These are phyloP conservation scores for Teratosphaeria viscida DNA, from an alignment of 2,329 filamentous ascomycete genomes.

Conservation along the genomic window DNA sequence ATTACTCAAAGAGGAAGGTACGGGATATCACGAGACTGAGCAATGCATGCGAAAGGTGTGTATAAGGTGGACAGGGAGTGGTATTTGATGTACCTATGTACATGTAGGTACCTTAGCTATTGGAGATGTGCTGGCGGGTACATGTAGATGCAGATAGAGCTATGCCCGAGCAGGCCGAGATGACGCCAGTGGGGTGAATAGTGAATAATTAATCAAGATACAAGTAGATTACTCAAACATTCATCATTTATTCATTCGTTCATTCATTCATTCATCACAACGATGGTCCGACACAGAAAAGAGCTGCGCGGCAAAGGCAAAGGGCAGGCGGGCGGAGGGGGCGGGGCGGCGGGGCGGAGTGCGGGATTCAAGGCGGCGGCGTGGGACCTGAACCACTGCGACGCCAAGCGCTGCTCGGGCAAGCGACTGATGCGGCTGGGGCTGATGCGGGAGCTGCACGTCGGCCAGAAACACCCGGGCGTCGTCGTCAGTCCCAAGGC, in stretches of 20 bases:
- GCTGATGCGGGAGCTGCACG: slow-evolving; percentile 82
- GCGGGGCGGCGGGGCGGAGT: slow-evolving; percentile 15
- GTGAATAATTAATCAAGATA: neutral
- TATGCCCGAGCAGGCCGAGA: neutral
- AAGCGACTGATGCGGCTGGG: slow-evolving; percentile 89
- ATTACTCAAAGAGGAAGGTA: neutral
- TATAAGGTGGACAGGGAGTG: neutral
- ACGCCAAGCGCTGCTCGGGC: slow-evolving; percentile 90
- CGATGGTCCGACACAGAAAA: slow-evolving; percentile 97
- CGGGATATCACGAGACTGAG: neutral
- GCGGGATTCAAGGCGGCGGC: slow-evolving; percentile 83
- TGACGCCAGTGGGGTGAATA: neutral
- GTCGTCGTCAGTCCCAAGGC: slow-evolving; percentile 95
- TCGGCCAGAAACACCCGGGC: slow-evolving; percentile 84
- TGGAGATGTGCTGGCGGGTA: neutral
- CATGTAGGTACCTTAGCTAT: too few species aligned
- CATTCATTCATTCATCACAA: neutral
- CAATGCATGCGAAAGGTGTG: neutral
- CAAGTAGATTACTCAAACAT: neutral
- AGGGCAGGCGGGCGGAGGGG: slow-evolving; percentile 34
- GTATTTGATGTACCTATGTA: too few species aligned
- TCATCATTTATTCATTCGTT: neutral
- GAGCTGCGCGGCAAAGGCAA: slow-evolving; percentile 67
- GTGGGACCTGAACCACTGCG: slow-evolving; percentile 97
- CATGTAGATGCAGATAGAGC: neutral